Evolutionary conservation across 768 basidiomycete genomes (phyloP).

Genomic region (Lyophyllum decastes): DNA sequence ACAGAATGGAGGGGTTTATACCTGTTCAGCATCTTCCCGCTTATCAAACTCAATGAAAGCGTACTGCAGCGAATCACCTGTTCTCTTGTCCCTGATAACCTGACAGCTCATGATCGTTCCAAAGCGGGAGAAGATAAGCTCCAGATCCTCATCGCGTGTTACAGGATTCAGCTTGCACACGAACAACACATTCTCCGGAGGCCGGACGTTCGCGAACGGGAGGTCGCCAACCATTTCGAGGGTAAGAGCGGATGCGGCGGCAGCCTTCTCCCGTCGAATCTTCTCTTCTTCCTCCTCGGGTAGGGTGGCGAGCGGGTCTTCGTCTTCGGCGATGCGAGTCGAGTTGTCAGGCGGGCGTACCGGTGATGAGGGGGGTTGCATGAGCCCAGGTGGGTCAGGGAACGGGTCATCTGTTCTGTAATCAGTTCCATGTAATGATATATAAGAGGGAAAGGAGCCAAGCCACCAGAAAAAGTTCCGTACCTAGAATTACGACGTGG

Average conservation of each 20-base stretch:
- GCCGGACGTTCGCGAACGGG: constrained; percentile 96
- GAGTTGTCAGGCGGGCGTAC: constrained; percentile 82
- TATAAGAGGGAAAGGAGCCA: background rate
- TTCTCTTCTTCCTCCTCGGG: constrained; percentile 87
- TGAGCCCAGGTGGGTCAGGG: constrained; percentile 78
- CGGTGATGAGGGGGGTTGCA: constrained; percentile 75
- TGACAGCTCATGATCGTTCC: constrained; percentile 97
- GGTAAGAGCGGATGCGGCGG: constrained; percentile 90
- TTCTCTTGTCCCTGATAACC: constrained; percentile 93
- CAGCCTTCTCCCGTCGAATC: constrained; percentile 82
- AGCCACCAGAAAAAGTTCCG: constrained; percentile 7
- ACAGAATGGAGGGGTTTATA: constrained; percentile 25
- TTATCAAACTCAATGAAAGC: constrained; percentile 99
- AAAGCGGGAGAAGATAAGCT: constrained; percentile 95
- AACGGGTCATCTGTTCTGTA: constrained; percentile 83
- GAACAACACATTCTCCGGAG: constrained; percentile 97
- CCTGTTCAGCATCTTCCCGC: constrained; percentile 91
- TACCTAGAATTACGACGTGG: constrained; percentile 95
- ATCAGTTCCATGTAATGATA: constrained; percentile 1
- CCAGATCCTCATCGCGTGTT: constrained; percentile 93
- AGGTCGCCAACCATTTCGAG: constrained; percentile 99
- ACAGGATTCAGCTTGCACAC: constrained; percentile 98
- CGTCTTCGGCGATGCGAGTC: constrained; percentile 92
- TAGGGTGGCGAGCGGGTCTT: constrained; percentile 79
- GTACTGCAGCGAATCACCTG: constrained; percentile 95